These are phyloP conservation scores for Thalassiosira exigua DNA, from an alignment of 352 stramenopile genomes.

Conservation along the genomic window DNA sequence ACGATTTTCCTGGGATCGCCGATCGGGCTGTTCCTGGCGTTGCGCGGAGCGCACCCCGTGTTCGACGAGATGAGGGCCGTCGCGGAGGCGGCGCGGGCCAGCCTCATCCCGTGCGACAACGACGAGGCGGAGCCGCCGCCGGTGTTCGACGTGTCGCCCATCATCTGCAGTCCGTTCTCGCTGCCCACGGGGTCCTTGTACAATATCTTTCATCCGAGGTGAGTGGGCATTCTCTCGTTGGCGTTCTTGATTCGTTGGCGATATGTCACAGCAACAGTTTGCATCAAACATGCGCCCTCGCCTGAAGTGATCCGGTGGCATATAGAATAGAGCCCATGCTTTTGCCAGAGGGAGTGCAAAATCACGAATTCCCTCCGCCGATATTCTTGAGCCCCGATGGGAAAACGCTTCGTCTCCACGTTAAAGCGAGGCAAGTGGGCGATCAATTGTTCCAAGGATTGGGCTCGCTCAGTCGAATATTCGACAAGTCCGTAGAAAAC, in stretches of 20 bases:
- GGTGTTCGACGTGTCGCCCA: conserved; percentile 45
- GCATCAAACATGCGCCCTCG: neutral
- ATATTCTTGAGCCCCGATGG: conserved; percentile 70
- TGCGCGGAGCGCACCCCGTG: conserved; percentile 76
- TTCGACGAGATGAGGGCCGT: conserved; percentile 75
- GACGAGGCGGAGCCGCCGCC: conserved; percentile 47
- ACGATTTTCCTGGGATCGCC: conserved; percentile 81
- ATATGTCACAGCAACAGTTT: too few species aligned
- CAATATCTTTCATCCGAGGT: conserved; percentile 94
- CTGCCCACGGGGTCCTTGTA: conserved; percentile 83
- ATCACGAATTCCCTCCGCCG: conserved; percentile 63
- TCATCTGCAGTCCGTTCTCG: conserved; percentile 71
- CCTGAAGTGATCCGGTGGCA: conserved; percentile 89
- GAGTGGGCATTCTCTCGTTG: neutral
- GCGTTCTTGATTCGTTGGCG: conserved; percentile 8
- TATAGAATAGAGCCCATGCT: conserved; percentile 96
- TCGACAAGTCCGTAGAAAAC: conserved; percentile 57
- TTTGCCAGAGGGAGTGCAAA: conserved; percentile 57
- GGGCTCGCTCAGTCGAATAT: conserved; percentile 40
- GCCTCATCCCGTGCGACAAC: conserved; percentile 52
- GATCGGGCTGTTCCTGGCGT: conserved; percentile 80
- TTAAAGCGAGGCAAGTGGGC: conserved; percentile 75
- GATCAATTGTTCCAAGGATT: conserved; percentile 66
- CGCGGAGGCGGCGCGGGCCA: conserved; percentile 47
- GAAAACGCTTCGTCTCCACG: conserved; percentile 71